Evolutionary conservation across 2,329 filamentous ascomycete genomes (phyloP).

Genomic region (Nectriaceae sp.): DNA sequence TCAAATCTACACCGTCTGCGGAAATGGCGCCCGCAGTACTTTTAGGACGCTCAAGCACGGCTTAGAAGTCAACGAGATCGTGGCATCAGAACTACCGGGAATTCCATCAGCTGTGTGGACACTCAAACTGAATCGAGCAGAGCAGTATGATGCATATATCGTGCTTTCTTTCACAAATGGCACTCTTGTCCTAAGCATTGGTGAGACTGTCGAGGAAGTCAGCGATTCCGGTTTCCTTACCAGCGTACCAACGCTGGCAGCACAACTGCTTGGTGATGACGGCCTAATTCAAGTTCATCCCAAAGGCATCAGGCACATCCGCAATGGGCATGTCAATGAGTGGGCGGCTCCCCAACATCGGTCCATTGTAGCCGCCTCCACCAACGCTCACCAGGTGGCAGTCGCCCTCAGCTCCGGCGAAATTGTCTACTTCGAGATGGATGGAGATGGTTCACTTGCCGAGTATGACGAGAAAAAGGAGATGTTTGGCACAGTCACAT

Average conservation of each 20-base stretch:
- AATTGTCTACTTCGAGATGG: constrained; percentile 98
- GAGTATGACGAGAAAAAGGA: constrained; percentile 95
- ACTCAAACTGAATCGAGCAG: constrained; percentile 77
- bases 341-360: constrained; percentile 93
- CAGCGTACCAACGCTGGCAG: constrained; percentile 84
- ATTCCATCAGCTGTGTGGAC: constrained; percentile 95
- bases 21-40: constrained; percentile 82
- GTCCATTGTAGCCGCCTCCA: constrained; percentile 91
- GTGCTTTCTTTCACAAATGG: constrained; percentile 90
- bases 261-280: constrained; percentile 92
- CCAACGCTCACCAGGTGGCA: constrained; percentile 90
- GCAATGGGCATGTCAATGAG: constrained; percentile 78
- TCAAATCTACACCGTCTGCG: constrained; percentile 92
- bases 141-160: constrained; percentile 92
- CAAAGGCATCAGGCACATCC: constrained; percentile 92
- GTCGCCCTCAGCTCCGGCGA: constrained; percentile 94
- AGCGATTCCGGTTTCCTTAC: constrained; percentile 91
- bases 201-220: constrained; percentile 95
- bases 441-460: constrained; percentile 83
- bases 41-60: constrained; percentile 94
- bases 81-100: constrained; percentile 88
- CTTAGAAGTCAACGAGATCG: constrained; percentile 89
- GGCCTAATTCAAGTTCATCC: constrained; percentile 93
- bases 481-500: constrained; percentile 94
- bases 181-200: constrained; percentile 91